These are phyloP conservation scores for Lactifluus subvellereus DNA, from an alignment of 768 basidiomycete genomes.

Conservation along the genomic window DNA sequence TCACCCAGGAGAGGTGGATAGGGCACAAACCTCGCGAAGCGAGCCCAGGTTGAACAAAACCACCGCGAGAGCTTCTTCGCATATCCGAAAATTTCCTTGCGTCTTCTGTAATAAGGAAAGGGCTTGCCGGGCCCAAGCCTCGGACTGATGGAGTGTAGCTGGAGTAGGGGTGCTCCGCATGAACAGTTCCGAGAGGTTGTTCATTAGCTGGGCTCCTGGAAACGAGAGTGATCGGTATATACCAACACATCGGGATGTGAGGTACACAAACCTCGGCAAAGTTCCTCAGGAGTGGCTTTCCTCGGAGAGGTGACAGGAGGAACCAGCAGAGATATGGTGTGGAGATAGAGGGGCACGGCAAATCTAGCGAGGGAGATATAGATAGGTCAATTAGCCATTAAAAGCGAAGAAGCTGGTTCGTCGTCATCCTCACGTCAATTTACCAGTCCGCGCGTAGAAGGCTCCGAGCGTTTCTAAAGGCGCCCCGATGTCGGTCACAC, in stretches of 20 bases:
- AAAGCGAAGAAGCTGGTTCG: constrained; percentile 1
- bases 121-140: constrained; percentile 56
- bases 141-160: constrained; percentile 41
- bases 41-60: constrained; percentile 23
- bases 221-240: neutral
- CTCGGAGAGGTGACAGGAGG: constrained; percentile 33
- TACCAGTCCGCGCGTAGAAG: constrained; percentile 52
- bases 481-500: constrained; percentile 54
- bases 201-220: constrained; percentile 44
- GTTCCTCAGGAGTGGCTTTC: constrained; percentile 39
- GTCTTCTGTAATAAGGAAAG: constrained; percentile 32
- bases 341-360: constrained; percentile 60
- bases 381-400: constrained; percentile 14
- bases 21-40: constrained; percentile 21
- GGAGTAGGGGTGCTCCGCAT: constrained; percentile 36
- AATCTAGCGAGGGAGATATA: constrained; percentile 36
- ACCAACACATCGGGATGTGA: neutral
- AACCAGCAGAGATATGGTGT: constrained; percentile 56
- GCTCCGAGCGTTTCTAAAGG: constrained; percentile 62
- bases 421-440: constrained; percentile 43
- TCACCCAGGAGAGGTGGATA: neutral
- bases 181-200: constrained; percentile 41
- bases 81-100: constrained; percentile 16
- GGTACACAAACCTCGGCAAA: constrained; percentile 47
- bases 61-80: constrained; percentile 21